Conservation (phyloP, 1,284 basidiomycete genomes). For the Puccinia coronata region DNA sequence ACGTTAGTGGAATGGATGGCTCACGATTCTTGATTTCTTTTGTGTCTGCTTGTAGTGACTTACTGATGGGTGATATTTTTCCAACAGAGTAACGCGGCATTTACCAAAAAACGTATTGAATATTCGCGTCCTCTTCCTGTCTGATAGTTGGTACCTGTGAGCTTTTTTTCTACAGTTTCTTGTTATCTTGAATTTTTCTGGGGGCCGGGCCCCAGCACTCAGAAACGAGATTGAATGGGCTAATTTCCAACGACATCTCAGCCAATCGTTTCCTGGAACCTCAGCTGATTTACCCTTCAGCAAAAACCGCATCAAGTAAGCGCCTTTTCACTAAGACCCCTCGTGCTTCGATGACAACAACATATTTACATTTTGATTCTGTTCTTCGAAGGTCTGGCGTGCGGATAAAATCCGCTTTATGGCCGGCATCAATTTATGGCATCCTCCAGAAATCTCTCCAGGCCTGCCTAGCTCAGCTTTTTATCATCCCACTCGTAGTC, state of each 20-base stretch:
- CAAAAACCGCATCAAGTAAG: background rate
- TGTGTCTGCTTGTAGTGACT: too few species aligned
- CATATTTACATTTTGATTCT: background rate
- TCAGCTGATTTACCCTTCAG: background rate
- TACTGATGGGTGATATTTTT: background rate
- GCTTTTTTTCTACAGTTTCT: background rate
- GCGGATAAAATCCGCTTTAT: background rate
- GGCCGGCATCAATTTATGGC: background rate
- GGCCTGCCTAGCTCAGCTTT: too few species aligned
- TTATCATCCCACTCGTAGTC: too few species aligned
- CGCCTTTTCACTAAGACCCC: background rate
- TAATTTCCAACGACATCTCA: too few species aligned
- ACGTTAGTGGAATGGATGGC: too few species aligned
- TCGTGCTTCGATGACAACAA: background rate
- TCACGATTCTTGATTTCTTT: too few species aligned
- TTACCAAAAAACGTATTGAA: background rate
- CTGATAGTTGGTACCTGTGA: background rate
- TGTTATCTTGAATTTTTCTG: too few species aligned
- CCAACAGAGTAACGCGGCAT: background rate
- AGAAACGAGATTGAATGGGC: background rate
- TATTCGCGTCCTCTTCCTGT: background rate
- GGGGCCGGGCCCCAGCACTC: too few species aligned
- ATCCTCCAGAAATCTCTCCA: background rate
- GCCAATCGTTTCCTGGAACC: background rate
- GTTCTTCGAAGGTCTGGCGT: background rate